These are phyloP conservation scores for Hibiscus tridactylites DNA, from an alignment of 345 rosid species.

Conservation along the genomic window DNA sequence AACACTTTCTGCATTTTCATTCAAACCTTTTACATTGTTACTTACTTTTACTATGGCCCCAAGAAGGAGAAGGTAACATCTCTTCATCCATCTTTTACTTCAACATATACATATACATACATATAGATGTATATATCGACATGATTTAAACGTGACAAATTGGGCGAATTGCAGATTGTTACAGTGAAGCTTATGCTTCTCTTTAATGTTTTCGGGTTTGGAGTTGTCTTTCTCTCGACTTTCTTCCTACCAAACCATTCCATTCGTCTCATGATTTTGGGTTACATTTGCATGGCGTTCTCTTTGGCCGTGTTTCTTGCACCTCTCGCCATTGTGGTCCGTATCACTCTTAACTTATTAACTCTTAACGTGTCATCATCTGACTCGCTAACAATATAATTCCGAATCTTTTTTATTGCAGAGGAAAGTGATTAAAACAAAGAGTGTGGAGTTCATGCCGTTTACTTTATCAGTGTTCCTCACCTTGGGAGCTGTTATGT, in stretches of 20 bases:
- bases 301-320: conserved; percentile 62
- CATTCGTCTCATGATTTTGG: conserved; percentile 39
- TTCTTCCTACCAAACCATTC: conserved; percentile 30
- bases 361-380: background rate
- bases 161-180: conserved; percentile 28
- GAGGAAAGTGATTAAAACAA: conserved; percentile 80
- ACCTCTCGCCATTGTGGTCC: conserved; percentile 77
- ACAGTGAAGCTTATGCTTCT: conserved; percentile 41
- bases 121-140: too few species aligned
- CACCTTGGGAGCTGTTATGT: conserved; percentile 71
- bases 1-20: conserved; percentile 40
- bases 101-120: too few species aligned
- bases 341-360: background rate
- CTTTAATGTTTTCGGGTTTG: conserved; percentile 55
- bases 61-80: conserved; percentile 44
- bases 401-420: conserved; percentile 15
- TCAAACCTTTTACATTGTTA: conserved; percentile 38
- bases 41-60: conserved; percentile 52
- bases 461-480: conserved; percentile 65
- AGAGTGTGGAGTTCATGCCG: conserved; percentile 83
- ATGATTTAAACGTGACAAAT: background rate
- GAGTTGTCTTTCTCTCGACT: conserved; percentile 35
- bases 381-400: too few species aligned
- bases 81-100: too few species aligned
- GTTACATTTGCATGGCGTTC: conserved; percentile 75